Percentiles rank a stretch among this genome's conserved stretches.
Evolutionary conservation across 2,329 filamentous ascomycete genomes (phyloP).

Genomic region (Colletotrichum somersetense): DNA sequence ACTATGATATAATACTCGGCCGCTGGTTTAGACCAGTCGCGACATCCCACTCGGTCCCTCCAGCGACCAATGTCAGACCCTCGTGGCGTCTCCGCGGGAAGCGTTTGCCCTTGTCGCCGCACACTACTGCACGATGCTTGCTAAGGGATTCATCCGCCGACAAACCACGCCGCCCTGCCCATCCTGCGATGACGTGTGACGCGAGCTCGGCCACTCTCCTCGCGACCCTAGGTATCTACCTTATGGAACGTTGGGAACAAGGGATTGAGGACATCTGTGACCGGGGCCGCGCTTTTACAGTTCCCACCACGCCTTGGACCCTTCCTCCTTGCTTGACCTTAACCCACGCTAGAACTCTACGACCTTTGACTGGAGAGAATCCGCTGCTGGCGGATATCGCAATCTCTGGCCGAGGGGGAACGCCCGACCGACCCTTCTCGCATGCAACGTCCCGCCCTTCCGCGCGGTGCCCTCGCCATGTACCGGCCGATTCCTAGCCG

Average conservation of each 20-base stretch:
- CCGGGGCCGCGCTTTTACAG: slow-evolving; percentile 7
- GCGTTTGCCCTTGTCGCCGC: not conserved
- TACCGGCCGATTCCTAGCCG: not conserved
- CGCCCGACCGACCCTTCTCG: not conserved
- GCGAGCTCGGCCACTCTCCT: not conserved
- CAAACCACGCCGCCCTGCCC: slow-evolving; percentile 8
- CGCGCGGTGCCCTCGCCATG: not conserved
- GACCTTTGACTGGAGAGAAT: not conserved
- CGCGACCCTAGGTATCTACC: too few relatives aligned
- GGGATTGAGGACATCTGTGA: slow-evolving; percentile 15
- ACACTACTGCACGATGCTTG: not conserved
- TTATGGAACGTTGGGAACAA: not conserved
- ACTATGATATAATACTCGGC: not conserved
- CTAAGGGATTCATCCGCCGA: not conserved
- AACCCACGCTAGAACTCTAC: not conserved
- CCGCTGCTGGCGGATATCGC: slow-evolving; percentile 23
- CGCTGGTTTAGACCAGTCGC: not conserved
- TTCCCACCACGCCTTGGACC: slow-evolving; percentile 9
- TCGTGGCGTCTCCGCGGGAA: not conserved
- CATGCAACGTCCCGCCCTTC: not conserved
- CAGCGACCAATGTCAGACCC: not conserved
- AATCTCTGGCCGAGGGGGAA: slow-evolving; percentile 12
- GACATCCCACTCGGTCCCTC: not conserved
- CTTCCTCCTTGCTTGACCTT: not conserved
- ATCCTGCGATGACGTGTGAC: slow-evolving; percentile 35